Percentiles rank a stretch among this genome's conserved stretches.
Evolutionary conservation across 2,329 filamentous ascomycete genomes (phyloP).

Genomic region (Claviceps purpurea): DNA sequence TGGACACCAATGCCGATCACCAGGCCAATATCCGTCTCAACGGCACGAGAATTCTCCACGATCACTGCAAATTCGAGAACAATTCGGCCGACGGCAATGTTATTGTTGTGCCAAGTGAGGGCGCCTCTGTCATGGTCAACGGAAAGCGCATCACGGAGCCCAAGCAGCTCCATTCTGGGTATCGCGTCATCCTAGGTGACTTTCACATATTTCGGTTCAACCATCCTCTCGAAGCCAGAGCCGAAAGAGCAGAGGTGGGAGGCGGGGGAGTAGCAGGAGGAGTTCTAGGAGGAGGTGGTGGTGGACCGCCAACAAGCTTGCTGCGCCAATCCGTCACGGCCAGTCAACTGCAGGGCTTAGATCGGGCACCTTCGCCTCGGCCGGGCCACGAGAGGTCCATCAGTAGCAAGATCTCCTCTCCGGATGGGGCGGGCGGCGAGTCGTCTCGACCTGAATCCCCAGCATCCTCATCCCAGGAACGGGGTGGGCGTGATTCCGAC

Average conservation of each 20-base stretch:
- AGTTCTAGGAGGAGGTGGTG: no score
- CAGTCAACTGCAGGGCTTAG: constrained; percentile 47
- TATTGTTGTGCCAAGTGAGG: constrained; percentile 77
- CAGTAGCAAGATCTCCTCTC: constrained; percentile 58
- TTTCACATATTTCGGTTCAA: constrained; percentile 99
- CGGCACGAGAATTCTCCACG: constrained; percentile 78
- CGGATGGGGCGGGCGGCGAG: constrained; percentile 52
- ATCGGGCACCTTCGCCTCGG: constrained; percentile 36
- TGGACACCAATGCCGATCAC: constrained; percentile 62
- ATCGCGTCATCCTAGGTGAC: constrained; percentile 88
- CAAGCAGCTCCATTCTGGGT: constrained; percentile 77
- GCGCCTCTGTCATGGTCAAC: constrained; percentile 97
- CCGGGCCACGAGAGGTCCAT: constrained; percentile 60
- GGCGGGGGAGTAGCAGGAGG: constrained; percentile 22
- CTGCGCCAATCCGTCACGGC: constrained; percentile 69
- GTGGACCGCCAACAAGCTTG: constrained; percentile 37
- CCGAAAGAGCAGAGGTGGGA: constrained; percentile 70
- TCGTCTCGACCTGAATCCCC: constrained; percentile 73
- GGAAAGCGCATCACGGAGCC: constrained; percentile 79
- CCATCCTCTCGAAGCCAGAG: constrained; percentile 87
- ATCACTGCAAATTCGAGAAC: constrained; percentile 93
- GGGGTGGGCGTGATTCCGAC: constrained; percentile 67
- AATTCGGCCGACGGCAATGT: constrained; percentile 64
- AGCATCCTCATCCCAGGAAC: constrained; percentile 49
- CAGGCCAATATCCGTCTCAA: constrained; percentile 86